These are phyloP conservation scores for Priceomyces melissophilus DNA, from an alignment of 805 yeast genomes.

Conservation along the genomic window DNA sequence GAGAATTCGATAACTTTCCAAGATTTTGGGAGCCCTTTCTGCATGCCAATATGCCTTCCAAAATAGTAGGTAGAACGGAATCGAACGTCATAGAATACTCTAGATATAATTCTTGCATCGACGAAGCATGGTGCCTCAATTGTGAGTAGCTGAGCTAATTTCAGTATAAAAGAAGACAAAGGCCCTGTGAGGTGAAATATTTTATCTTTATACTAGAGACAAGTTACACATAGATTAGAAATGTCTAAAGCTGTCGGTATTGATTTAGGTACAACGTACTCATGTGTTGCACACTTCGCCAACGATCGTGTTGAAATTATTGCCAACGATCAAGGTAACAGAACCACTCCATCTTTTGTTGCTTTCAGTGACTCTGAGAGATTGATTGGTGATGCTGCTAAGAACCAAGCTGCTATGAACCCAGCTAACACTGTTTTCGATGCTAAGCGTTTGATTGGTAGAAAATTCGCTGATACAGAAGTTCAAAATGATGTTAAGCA, in stretches of 20 bases:
- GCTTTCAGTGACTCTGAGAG: slow-evolving; percentile 96
- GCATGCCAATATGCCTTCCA: background rate
- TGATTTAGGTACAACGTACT: slow-evolving; percentile 96
- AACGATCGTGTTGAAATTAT: slow-evolving; percentile 91
- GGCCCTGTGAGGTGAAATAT: too few relatives aligned
- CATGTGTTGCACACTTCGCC: slow-evolving; percentile 75
- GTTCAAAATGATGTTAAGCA: slow-evolving; percentile 80
- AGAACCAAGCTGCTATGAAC: slow-evolving; percentile 97
- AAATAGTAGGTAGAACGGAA: slow-evolving; percentile 5
- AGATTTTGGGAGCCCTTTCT: background rate
- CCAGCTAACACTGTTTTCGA: slow-evolving; percentile 92
- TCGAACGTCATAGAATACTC: slow-evolving; percentile 5
- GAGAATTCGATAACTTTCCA: slow-evolving; percentile 3
- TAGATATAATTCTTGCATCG: slow-evolving; percentile 6
- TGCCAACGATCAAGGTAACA: slow-evolving; percentile 98
- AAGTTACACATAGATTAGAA: slow-evolving; percentile 1
- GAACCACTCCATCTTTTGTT: slow-evolving; percentile 96
- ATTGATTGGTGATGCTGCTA: slow-evolving; percentile 95
- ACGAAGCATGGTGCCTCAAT: slow-evolving; percentile 4
- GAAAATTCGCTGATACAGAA: slow-evolving; percentile 71
- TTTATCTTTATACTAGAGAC: too few relatives aligned
- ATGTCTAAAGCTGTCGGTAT: slow-evolving; percentile 61
- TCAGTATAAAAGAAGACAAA: slow-evolving; percentile 3
- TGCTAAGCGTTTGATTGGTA: slow-evolving; percentile 92
- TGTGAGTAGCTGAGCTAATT: background rate